phyloP scores from a whole-genome alignment of 108 stramenopile species.

The Fistulifera pelliculosa region DNA sequence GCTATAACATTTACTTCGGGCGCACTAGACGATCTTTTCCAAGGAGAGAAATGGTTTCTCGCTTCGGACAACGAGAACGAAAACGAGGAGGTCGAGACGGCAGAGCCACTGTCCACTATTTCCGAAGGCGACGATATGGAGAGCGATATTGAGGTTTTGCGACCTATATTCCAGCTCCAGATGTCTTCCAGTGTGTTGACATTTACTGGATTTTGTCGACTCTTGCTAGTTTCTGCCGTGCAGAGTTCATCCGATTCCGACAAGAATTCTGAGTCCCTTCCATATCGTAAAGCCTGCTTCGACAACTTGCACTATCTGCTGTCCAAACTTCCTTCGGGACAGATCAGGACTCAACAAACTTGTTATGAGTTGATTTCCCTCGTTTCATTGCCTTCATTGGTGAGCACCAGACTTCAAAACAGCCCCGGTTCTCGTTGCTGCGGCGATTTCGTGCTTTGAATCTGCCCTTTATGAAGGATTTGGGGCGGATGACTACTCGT shows the following conservation, averaged over 20 bases:
- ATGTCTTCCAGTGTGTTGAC: not conserved
- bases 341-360: not conserved
- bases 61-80: not conserved
- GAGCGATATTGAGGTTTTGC: not conserved
- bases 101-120: not conserved
- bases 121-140: not conserved
- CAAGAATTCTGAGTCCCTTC: not conserved
- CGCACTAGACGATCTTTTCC: not conserved
- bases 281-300: slow-evolving; percentile 5
- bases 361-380: not conserved
- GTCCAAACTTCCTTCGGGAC: slow-evolving; percentile 12
- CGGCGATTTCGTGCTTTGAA: slow-evolving; percentile 53
- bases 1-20: slow-evolving; percentile 14
- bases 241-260: too few relatives aligned
- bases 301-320: slow-evolving; percentile 18
- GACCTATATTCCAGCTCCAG: too few relatives aligned
- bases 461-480: slow-evolving; percentile 46
- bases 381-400: not conserved
- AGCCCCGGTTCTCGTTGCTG: slow-evolving; percentile 62
- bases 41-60: slow-evolving; percentile 4
- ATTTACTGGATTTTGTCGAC: not conserved
- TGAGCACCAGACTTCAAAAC: slow-evolving; percentile 3
- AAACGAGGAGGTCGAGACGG: not conserved
- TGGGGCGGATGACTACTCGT: slow-evolving; percentile 19
- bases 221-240: not conserved